Evolutionary conservation across 2,329 filamentous ascomycete genomes (phyloP).

Genomic region (Pseudogymnoascus sp.): DNA sequence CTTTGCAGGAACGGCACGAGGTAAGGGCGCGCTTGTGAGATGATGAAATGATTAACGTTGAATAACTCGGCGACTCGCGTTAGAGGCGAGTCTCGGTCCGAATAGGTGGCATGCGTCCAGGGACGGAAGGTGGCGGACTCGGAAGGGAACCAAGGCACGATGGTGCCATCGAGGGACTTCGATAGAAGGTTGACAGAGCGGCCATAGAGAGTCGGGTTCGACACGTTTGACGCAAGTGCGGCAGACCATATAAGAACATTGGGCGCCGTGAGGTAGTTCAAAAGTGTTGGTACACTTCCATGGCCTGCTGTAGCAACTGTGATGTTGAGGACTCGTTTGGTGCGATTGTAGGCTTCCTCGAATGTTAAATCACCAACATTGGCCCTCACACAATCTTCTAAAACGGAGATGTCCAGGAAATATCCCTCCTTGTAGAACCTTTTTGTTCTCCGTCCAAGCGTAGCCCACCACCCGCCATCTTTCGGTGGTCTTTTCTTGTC

Average conservation of each 20-base stretch:
- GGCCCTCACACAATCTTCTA: conserved; percentile 75
- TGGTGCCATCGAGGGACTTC: conserved; percentile 52
- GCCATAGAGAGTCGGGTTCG: conserved; percentile 41
- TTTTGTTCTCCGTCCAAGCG: conserved; percentile 55
- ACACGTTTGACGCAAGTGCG: conserved; percentile 50
- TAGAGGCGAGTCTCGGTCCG: conserved; percentile 50
- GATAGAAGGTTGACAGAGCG: conserved; percentile 49
- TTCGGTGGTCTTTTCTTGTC: conserved; percentile 21
- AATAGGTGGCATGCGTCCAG: conserved; percentile 47
- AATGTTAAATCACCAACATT: conserved; percentile 89
- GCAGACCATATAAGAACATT: conserved; percentile 68
- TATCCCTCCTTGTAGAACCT: conserved; percentile 72
- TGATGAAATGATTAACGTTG: conserved; percentile 82
- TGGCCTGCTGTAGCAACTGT: conserved; percentile 71
- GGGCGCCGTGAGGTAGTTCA: conserved; percentile 89
- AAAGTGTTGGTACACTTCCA: conserved; percentile 69
- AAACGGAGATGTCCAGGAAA: conserved; percentile 70
- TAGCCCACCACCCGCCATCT: conserved; percentile 38
- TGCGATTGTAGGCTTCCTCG: conserved; percentile 80
- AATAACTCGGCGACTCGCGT: conserved; percentile 57
- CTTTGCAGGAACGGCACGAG: conserved; percentile 77
- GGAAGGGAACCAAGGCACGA: conserved; percentile 50
- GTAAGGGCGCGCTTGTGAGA: conserved; percentile 86
- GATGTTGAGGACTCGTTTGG: conserved; percentile 84
- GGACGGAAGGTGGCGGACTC: conserved; percentile 44